Evolutionary conservation across 108 stramenopile genomes (phyloP), one percentile per base, ranked within the genome.

Genomic region (Schizochytrium sp.): DNA sequence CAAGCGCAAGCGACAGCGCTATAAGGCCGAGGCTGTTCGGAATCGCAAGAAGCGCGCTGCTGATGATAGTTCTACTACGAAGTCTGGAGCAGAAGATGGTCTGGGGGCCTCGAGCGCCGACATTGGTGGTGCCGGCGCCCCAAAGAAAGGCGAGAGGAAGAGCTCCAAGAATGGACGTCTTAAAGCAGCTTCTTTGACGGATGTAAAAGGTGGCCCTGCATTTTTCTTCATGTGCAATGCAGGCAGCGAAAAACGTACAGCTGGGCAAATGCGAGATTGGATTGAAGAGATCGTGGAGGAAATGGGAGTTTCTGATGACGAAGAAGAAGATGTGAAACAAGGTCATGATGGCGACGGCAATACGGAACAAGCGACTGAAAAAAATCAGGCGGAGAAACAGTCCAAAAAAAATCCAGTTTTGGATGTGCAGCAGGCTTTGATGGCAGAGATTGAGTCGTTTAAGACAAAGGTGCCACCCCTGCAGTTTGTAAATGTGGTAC

Each of bases 1-100:
- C 28, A 28, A 44, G 64, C 64, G 64, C 64, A 87, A 88, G 46
- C 46, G 88, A 58, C 88, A 69, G 64, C 72, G 88, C 56, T 13
- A 88, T 72, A 88, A 88, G 53, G 50, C 61, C 1, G 41, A 88
- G 47, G 13, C 47, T n/a, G 55, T 40, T 41, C 56, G 89, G 41
- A 41, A 46, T 55, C 61, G 89, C 57, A 15, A 15, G 42, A n/a
- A 50, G 60, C 19, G 87, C 60, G 41, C 42, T 4, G 46, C 12
- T 46, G 72, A n/a, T 49, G 46, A 49, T 28, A 28, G 28, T 28
- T 28, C 28, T 28, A 28, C 28, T 28, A 28, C 28, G 28, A 28
- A 28, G 28, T 28, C 28, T 28, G 28, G 28, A 28, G 28, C 28
- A 28, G 28, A 28, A 28, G 28, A 28, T 28, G 28, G 28, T 28